phyloP scores from a whole-genome alignment of 805 yeast genomes.

The Wickerhamiella kurtzmanii region DNA sequence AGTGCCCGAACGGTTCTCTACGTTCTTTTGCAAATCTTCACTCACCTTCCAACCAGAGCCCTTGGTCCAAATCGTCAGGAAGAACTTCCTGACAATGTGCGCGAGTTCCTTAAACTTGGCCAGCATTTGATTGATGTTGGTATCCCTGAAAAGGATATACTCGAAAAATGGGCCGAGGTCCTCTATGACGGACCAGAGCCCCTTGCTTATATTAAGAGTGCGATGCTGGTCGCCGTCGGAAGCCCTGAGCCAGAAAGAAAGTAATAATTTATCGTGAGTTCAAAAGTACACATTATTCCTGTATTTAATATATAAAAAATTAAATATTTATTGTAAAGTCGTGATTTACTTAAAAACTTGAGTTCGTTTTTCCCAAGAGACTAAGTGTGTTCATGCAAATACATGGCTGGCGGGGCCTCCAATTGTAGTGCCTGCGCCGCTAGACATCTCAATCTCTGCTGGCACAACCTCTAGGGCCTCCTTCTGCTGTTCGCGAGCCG shows the following conservation, averaged over 20 bases:
- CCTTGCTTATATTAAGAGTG: background rate
- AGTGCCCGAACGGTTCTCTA: slow-evolving; percentile 33
- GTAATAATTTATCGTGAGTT: background rate
- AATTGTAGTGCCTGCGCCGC: slow-evolving; percentile 16
- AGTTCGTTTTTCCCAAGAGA: background rate
- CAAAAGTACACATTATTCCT: background rate
- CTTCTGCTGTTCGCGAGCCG: slow-evolving; percentile 10
- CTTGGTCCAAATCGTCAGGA: slow-evolving; percentile 10
- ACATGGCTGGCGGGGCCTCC: slow-evolving; percentile 19
- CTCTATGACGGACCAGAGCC: slow-evolving; percentile 10
- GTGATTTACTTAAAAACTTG: background rate
- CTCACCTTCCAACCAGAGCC: slow-evolving; percentile 13
- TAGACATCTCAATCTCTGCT: background rate
- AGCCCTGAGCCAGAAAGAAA: background rate
- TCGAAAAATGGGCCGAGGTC: slow-evolving; percentile 12
- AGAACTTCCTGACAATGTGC: slow-evolving; percentile 1
- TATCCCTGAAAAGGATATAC: background rate
- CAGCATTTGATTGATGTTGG: slow-evolving; percentile 1
- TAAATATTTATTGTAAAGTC: background rate
- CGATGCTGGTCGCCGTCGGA: background rate
- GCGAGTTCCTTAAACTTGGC: slow-evolving; percentile 7
- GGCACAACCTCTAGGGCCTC: slow-evolving; percentile 3
- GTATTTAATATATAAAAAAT: background rate
- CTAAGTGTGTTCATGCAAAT: background rate
- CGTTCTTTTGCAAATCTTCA: slow-evolving; percentile 12